Conservation (phyloP, 768 basidiomycete species). For the Lactifluus piperatus region DNA sequence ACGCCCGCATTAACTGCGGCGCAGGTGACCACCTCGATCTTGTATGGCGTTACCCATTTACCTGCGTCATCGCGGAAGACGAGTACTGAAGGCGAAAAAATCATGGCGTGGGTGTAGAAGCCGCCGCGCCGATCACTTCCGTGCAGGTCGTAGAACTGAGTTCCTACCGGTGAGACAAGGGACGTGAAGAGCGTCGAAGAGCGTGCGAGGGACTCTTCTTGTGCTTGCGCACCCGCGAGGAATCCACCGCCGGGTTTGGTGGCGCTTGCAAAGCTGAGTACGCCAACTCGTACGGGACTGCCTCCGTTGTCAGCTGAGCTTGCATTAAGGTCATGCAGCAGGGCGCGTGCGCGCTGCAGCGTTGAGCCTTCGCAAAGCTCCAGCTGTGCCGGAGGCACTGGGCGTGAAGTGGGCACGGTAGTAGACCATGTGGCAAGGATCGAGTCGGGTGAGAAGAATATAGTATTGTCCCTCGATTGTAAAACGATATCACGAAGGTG, state of each 20-base stretch:
- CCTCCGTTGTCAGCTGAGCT: constrained; percentile 14
- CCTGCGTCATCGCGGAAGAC: constrained; percentile 60
- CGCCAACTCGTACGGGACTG: constrained; percentile 35
- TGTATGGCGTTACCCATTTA: constrained; percentile 44
- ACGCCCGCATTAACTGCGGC: constrained; percentile 68
- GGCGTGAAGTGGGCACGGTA: constrained; percentile 9
- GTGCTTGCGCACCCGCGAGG: constrained; percentile 60
- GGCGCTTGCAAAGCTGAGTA: constrained; percentile 74
- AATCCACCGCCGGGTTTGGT: constrained; percentile 73
- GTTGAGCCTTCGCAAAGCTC: constrained; percentile 56
- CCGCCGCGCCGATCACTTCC: constrained; percentile 37
- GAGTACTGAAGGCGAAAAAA: constrained; percentile 57
- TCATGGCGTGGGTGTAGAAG: constrained; percentile 72
- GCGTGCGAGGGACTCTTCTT: constrained; percentile 75
- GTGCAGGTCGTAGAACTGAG: constrained; percentile 58
- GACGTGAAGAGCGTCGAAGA: constrained; percentile 62
- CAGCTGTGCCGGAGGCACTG: constrained; percentile 24
- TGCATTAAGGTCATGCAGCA: constrained; percentile 20
- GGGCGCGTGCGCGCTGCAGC: constrained; percentile 46
- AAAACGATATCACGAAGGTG: constrained; percentile 30
- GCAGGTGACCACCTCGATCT: constrained; percentile 59
- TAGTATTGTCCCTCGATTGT: constrained; percentile 36
- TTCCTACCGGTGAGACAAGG: constrained; percentile 45
- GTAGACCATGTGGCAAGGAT: constrained; percentile 39
- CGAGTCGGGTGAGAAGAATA: constrained; percentile 45